phyloP scores from a whole-genome alignment of 257 asterid genomes.

The Lycium ferocissimum region DNA sequence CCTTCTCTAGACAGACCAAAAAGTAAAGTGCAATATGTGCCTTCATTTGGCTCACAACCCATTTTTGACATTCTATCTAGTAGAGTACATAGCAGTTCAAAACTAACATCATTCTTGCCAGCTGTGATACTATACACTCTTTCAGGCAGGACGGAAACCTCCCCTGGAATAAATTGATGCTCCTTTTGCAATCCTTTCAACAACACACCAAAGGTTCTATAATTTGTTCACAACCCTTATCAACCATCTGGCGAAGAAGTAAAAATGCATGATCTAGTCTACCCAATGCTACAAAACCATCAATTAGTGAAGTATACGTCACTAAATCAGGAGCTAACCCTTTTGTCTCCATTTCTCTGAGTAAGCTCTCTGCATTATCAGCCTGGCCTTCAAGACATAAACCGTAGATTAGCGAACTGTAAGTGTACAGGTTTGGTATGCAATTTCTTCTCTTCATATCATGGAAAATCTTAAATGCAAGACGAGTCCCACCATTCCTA shows the following conservation, averaged over 20 bases:
- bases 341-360: slow-evolving; percentile 64
- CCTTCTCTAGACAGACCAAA: slow-evolving; percentile 68
- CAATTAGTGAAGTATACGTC: slow-evolving; percentile 76
- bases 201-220: slow-evolving; percentile 66
- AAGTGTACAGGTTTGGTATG: slow-evolving; percentile 80
- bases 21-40: slow-evolving; percentile 63
- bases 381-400: slow-evolving; percentile 72
- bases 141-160: slow-evolving; percentile 49
- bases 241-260: slow-evolving; percentile 65
- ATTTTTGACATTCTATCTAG: slow-evolving; percentile 69
- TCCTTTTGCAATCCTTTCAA: slow-evolving; percentile 75
- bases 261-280: slow-evolving; percentile 70
- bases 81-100: slow-evolving; percentile 53
- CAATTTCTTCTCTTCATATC: slow-evolving; percentile 72
- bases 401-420: slow-evolving; percentile 78
- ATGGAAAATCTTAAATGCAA: slow-evolving; percentile 74
- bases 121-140: slow-evolving; percentile 40
- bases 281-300: slow-evolving; percentile 72
- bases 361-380: slow-evolving; percentile 65
- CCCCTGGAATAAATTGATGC: slow-evolving; percentile 45
- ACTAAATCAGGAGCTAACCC: slow-evolving; percentile 75
- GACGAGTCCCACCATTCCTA: slow-evolving; percentile 59
- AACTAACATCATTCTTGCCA: slow-evolving; percentile 46
- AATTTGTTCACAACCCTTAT: slow-evolving; percentile 71
- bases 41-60: slow-evolving; percentile 64